These are phyloP conservation scores for Pythium apleroticum DNA, from an alignment of 352 stramenopile genomes.

Conservation along the genomic window DNA sequence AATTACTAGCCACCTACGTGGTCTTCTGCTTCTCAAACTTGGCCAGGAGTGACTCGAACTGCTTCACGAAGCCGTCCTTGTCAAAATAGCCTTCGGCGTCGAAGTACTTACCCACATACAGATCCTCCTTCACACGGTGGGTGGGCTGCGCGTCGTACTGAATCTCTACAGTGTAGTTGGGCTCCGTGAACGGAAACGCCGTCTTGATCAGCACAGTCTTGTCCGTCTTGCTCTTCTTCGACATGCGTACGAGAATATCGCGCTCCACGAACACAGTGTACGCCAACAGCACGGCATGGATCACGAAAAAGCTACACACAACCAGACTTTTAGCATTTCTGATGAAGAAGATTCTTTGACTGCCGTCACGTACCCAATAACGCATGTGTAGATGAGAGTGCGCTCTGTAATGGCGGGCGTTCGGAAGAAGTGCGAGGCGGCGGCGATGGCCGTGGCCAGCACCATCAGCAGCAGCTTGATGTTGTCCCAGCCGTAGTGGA, in stretches of 20 bases:
- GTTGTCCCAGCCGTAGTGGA: conserved; percentile 85
- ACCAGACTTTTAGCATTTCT: not conserved
- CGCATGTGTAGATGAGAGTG: conserved; percentile 68
- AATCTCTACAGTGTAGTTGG: conserved; percentile 72
- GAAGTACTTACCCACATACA: conserved; percentile 87
- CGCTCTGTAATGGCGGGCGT: conserved; percentile 56
- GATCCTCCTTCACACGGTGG: conserved; percentile 43
- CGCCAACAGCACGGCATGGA: conserved; percentile 69
- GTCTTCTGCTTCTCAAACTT: conserved; percentile 76
- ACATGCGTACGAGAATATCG: conserved; percentile 74
- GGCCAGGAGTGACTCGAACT: conserved; percentile 56
- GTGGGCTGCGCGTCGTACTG: conserved; percentile 21
- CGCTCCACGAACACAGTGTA: conserved; percentile 78
- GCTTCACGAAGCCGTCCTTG: conserved; percentile 73
- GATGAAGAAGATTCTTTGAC: not conserved
- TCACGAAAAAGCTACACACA: conserved; percentile 69
- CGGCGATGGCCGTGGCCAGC: conserved; percentile 56
- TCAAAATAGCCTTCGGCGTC: conserved; percentile 85
- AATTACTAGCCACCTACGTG: conserved; percentile 45
- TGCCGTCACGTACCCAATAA: conserved; percentile 44
- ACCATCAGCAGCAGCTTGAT: conserved; percentile 82
- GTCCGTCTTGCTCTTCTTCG: conserved; percentile 41
- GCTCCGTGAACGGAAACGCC: conserved; percentile 65
- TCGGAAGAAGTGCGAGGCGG: conserved; percentile 72
- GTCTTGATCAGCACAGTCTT: conserved; percentile 63